phyloP scores from a whole-genome alignment of 2,329 filamentous ascomycete species.

The Microcyclosporella mali region DNA sequence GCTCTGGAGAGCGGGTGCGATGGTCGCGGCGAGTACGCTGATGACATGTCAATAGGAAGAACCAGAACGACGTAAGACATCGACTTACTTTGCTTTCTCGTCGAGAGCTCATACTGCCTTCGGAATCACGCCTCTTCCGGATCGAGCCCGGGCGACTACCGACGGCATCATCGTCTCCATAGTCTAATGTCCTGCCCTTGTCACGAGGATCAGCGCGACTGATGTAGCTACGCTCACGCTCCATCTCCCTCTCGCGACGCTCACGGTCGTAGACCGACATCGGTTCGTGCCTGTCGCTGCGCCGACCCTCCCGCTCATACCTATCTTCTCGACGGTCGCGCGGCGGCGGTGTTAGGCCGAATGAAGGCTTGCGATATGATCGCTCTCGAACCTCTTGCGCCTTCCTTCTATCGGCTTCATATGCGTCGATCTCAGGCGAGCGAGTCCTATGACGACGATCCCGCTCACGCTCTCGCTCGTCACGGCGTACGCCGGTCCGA shows the following conservation, averaged over 20 bases:
- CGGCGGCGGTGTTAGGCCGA: slow-evolving; percentile 33
- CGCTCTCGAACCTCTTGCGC: slow-evolving; percentile 91
- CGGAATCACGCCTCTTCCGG: slow-evolving; percentile 62
- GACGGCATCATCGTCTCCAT: slow-evolving; percentile 62
- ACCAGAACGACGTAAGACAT: not conserved
- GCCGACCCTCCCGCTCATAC: slow-evolving; percentile 21
- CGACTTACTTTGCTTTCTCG: slow-evolving; percentile 39
- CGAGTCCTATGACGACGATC: slow-evolving; percentile 48
- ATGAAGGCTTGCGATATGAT: slow-evolving; percentile 70
- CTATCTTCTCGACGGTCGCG: slow-evolving; percentile 26
- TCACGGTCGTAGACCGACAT: slow-evolving; percentile 70
- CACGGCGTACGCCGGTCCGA: slow-evolving; percentile 38
- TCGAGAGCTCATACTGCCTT: slow-evolving; percentile 42
- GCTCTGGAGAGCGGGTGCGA: slow-evolving; percentile 20
- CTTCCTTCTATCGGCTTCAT: slow-evolving; percentile 90
- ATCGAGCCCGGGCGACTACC: slow-evolving; percentile 48
- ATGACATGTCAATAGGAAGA: slow-evolving; percentile 4
- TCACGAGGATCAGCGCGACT: slow-evolving; percentile 72
- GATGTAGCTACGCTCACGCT: slow-evolving; percentile 81
- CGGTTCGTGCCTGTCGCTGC: slow-evolving; percentile 31
- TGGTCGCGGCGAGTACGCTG: slow-evolving; percentile 21
- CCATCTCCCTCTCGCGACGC: slow-evolving; percentile 78
- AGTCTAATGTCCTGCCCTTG: slow-evolving; percentile 81
- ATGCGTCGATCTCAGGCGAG: slow-evolving; percentile 83
- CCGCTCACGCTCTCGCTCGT: slow-evolving; percentile 36